Evolutionary conservation across 2,329 filamentous ascomycete genomes (phyloP).

Genomic region (Talaromyces sp.): DNA sequence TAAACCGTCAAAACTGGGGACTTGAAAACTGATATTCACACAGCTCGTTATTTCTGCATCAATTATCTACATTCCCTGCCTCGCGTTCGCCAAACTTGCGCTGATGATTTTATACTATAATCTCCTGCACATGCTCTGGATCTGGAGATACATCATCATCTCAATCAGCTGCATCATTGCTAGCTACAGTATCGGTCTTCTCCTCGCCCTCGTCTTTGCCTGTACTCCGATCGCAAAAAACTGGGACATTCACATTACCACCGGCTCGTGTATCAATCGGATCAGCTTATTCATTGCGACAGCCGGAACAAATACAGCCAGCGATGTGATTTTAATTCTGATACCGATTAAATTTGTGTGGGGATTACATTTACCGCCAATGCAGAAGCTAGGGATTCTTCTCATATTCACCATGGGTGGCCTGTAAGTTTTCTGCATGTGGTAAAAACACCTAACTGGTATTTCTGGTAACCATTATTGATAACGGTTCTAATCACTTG

Average conservation of each 20-base stretch:
- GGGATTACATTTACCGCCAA: slow-evolving; percentile 10
- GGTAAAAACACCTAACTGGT: not conserved
- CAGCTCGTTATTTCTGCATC: slow-evolving; percentile 5
- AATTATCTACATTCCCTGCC: slow-evolving; percentile 14
- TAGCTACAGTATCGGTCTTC: slow-evolving; percentile 4
- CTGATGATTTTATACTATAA: slow-evolving; percentile 17
- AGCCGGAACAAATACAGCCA: slow-evolving; percentile 17
- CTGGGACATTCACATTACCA: slow-evolving; percentile 12
- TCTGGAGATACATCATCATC: slow-evolving; percentile 4
- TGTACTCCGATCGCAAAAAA: slow-evolving; percentile 16
- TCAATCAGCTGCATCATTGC: slow-evolving; percentile 8
- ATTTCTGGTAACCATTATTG: not conserved
- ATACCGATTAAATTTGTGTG: slow-evolving; percentile 16
- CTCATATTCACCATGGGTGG: not conserved
- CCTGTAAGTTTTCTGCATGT: not conserved
- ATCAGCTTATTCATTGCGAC: slow-evolving; percentile 16
- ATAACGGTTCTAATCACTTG: not conserved
- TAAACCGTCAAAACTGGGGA: not conserved
- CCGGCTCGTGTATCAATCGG: slow-evolving; percentile 16
- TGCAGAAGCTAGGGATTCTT: slow-evolving; percentile 15
- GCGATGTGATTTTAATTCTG: slow-evolving; percentile 17
- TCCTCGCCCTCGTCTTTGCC: slow-evolving; percentile 15
- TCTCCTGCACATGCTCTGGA: slow-evolving; percentile 6
- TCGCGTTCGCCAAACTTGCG: slow-evolving; percentile 17
- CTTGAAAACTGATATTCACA: not conserved